These are phyloP conservation scores for Alternaria conjuncta DNA, from an alignment of 2,329 filamentous ascomycete species.

Conservation along the genomic window DNA sequence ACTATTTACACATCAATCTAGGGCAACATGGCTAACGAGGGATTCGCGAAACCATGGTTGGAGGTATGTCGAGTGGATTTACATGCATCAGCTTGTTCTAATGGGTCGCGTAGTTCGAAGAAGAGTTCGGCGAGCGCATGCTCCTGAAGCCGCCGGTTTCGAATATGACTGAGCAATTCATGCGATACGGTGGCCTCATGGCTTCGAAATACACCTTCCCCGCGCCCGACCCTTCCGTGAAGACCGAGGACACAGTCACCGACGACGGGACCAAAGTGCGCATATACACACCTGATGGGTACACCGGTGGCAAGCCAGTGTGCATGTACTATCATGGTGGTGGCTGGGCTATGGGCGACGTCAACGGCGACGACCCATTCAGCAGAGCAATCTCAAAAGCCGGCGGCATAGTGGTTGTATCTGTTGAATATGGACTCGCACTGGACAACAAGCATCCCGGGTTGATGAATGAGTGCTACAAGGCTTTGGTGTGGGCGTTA, in stretches of 20 bases:
- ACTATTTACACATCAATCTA: background rate
- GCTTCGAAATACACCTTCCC: constrained; percentile 37
- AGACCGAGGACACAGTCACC: constrained; percentile 39
- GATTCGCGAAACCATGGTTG: constrained; percentile 37
- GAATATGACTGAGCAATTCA: constrained; percentile 22
- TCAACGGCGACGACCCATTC: constrained; percentile 42
- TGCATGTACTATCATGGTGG: constrained; percentile 48
- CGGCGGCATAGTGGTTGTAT: constrained; percentile 40
- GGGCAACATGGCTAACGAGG: constrained; percentile 19
- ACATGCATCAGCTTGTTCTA: background rate
- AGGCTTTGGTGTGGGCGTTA: constrained; percentile 42
- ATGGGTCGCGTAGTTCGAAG: constrained; percentile 34
- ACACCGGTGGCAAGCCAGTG: constrained; percentile 38
- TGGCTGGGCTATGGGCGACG: constrained; percentile 48
- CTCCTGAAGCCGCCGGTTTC: constrained; percentile 31
- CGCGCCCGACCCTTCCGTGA: constrained; percentile 39
- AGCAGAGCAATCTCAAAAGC: constrained; percentile 34
- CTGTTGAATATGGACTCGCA: constrained; percentile 46
- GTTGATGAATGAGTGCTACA: constrained; percentile 46
- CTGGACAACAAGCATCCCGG: constrained; percentile 43
- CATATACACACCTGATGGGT: constrained; percentile 44
- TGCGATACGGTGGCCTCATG: constrained; percentile 24
- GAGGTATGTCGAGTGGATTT: constrained; percentile 30
- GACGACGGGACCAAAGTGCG: constrained; percentile 37
- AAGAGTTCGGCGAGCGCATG: constrained; percentile 39